Percentiles rank a stretch among this genome's conserved stretches.
Conservation (phyloP, 805 yeast genomes). For the Kazachstania kunashirensis region DNA sequence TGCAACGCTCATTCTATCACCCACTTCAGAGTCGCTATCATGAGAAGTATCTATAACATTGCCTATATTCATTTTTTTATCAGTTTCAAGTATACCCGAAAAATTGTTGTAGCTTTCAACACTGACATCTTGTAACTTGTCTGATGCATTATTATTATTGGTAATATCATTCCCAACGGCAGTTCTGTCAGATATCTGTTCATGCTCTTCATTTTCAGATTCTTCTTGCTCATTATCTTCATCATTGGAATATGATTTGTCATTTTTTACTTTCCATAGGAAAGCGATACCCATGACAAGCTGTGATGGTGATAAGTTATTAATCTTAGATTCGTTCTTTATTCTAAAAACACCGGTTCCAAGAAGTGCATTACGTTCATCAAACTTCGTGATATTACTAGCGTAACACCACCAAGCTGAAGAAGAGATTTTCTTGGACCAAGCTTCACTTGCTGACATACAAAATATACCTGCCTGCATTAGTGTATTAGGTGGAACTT, state of each 20-base stretch:
- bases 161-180: no score
- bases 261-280: slow-evolving; percentile 57
- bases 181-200: neutral
- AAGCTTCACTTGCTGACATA: slow-evolving; percentile 73
- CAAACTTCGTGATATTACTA: slow-evolving; percentile 57
- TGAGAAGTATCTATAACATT: neutral
- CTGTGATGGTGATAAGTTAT: slow-evolving; percentile 66
- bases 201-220: no score
- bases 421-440: slow-evolving; percentile 77
- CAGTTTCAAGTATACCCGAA: no score
- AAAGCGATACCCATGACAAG: slow-evolving; percentile 85
- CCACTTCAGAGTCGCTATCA: slow-evolving; percentile 5
- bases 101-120: no score
- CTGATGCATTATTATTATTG: neutral
- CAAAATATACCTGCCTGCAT: slow-evolving; percentile 84
- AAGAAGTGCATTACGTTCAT: slow-evolving; percentile 44
- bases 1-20: slow-evolving; percentile 9
- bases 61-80: no score
- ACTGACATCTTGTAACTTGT: no score
- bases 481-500: slow-evolving; percentile 78
- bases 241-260: slow-evolving; percentile 7
- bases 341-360: slow-evolving; percentile 53
- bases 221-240: slow-evolving; percentile 4
- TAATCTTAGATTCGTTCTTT: slow-evolving; percentile 43
- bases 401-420: slow-evolving; percentile 84